A percentile compares a stretch with the other conserved stretches of the same genome.
These are phyloP conservation scores for Symbiodinium pilosum DNA, from an alignment of 73 alveolate species.

Conservation along the genomic window DNA sequence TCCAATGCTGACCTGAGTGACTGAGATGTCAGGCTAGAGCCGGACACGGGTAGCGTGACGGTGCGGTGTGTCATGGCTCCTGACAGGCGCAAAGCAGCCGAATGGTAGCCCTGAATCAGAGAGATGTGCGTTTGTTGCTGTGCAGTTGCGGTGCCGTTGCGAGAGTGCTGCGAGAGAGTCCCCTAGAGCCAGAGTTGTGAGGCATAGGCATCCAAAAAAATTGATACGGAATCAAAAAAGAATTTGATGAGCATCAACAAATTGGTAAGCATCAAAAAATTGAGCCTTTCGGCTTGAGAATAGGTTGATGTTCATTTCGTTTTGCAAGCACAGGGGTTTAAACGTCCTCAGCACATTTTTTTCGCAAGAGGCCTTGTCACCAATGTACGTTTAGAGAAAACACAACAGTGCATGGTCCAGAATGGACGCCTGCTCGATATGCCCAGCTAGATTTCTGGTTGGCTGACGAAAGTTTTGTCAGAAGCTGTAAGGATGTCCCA, in stretches of 20 bases:
- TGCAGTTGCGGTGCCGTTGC: no score
- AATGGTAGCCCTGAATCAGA: no score
- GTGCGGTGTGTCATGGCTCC: constrained; percentile 71
- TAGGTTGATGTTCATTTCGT: background rate
- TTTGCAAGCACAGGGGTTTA: background rate
- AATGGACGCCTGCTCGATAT: constrained; percentile 16
- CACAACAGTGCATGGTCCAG: constrained; percentile 18
- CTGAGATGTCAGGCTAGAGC: constrained; percentile 52
- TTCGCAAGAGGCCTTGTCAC: background rate
- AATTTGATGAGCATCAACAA: no score
- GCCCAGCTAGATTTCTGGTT: constrained; percentile 49
- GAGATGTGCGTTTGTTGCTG: no score
- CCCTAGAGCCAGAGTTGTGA: no score
- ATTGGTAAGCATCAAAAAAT: no score
- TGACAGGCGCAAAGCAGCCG: no score
- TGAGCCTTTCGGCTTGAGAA: no score
- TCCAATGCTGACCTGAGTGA: no score
- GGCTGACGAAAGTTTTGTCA: background rate
- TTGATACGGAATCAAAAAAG: no score
- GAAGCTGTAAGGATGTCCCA: background rate
- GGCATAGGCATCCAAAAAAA: no score
- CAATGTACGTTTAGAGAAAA: constrained; percentile 1
- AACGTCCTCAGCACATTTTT: background rate
- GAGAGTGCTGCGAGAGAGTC: no score
- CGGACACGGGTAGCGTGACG: constrained; percentile 48